Evolutionary conservation across 1,284 basidiomycete species (phyloP), one percentile per base, ranked within the genome.

Genomic region (Puccinia novopanici): DNA sequence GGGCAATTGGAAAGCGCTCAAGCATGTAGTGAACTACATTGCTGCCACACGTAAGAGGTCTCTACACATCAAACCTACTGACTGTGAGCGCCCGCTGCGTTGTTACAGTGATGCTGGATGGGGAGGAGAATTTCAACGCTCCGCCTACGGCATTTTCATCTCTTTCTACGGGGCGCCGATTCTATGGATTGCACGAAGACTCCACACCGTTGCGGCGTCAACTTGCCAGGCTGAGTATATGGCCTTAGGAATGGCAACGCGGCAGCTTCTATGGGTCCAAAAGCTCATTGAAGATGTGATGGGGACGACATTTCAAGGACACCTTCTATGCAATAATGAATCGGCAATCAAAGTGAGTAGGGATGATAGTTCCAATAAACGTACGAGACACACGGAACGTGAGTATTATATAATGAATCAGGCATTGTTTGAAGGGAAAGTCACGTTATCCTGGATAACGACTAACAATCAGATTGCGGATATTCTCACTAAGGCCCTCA

Each of bases 161-260:
- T 15, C 42, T 8, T 75, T 75, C 27, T 45, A 30, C 8, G 73
- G 55, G 2, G 55, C 50, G 4, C 55, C 55, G 0, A 24, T 75
- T 3, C 30, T 59, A 1, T 75, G 57, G 73, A 24, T 27, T 19
- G 40, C 2, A 59, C 65, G 12, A 59, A 57, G 22, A 12, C 74
- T n/a, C n/a, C n/a, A n/a, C n/a, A n/a, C n/a, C n/a, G n/a, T n/a
- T n/a, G n/a, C n/a, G n/a, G n/a, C n/a, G 2, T 75, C 59, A 5
- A 63, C 57, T 37, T 75, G 74, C 45, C 74, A 75, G 22, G 72
- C 72, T 17, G 72, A 75, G 17, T 75, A 45, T n/a, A 75, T 75
- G 74, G 74, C 40, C 19, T 27, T 59, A 27, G 74, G 24, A 42
- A 40, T 45, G 42, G 42, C 42, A 6, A 45, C 42, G 15, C 6